Percentiles rank a stretch among this genome's conserved stretches.
phyloP scores from a whole-genome alignment of 2,329 filamentous ascomycete genomes.

The Elsinoe ampelina region DNA sequence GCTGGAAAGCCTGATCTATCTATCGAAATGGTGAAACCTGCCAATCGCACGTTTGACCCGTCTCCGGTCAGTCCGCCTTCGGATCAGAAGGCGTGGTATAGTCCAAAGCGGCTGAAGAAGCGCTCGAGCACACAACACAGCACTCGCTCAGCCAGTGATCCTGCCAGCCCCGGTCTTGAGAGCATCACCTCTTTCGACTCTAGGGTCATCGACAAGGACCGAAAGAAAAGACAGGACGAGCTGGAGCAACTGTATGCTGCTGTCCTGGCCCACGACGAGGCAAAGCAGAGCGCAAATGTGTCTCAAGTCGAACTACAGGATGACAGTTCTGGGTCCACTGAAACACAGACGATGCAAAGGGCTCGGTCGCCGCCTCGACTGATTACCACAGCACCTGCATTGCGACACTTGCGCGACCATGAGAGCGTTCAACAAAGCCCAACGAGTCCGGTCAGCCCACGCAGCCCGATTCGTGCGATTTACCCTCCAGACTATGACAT shows the following conservation, averaged over 20 bases:
- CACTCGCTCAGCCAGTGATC: slow-evolving; percentile 32
- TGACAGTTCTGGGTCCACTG: slow-evolving; percentile 13
- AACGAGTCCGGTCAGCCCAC: slow-evolving; percentile 26
- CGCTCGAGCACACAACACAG: slow-evolving; percentile 23
- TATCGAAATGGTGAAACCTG: slow-evolving; percentile 48
- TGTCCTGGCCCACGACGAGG: slow-evolving; percentile 77
- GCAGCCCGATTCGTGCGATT: slow-evolving; percentile 38
- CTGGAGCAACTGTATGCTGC: slow-evolving; percentile 86
- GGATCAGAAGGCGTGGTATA: slow-evolving; percentile 23
- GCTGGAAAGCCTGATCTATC: slow-evolving; percentile 44
- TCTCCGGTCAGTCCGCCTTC: slow-evolving; percentile 26
- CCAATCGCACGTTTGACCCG: slow-evolving; percentile 26
- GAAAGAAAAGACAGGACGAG: slow-evolving; percentile 65
- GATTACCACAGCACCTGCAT: slow-evolving; percentile 21
- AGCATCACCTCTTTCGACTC: slow-evolving; percentile 68
- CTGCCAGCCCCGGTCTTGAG: slow-evolving; percentile 36
- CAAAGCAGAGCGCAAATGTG: slow-evolving; percentile 27
- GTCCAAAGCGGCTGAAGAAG: slow-evolving; percentile 19
- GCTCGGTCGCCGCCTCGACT: slow-evolving; percentile 20
- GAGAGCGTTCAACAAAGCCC: slow-evolving; percentile 26
- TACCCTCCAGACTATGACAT: slow-evolving; percentile 33
- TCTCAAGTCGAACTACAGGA: slow-evolving; percentile 6
- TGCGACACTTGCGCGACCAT: slow-evolving; percentile 19
- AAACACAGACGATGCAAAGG: slow-evolving; percentile 2
- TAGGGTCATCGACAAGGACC: slow-evolving; percentile 63